A percentile compares a stretch with the other conserved stretches of the same genome.
These are phyloP conservation scores for Trichosporon sp. DNA, from an alignment of 1,284 basidiomycete genomes.

Conservation along the genomic window DNA sequence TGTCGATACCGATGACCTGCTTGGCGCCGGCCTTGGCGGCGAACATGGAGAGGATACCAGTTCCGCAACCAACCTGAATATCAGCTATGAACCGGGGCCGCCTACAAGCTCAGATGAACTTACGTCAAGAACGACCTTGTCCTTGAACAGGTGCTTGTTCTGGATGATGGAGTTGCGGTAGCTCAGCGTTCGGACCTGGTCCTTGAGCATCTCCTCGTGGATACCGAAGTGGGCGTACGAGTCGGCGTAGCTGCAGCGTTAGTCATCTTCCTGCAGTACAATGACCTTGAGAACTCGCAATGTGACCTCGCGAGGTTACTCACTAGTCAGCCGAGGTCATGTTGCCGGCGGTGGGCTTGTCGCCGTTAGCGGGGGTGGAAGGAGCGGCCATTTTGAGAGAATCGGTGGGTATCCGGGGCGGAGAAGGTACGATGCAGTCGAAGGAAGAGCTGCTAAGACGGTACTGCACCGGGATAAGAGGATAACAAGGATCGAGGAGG, in stretches of 20 bases:
- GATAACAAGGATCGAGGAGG: neutral
- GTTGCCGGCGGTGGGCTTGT: conserved; percentile 37
- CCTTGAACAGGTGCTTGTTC: conserved; percentile 94
- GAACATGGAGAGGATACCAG: conserved; percentile 98
- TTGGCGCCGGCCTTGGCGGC: conserved; percentile 96
- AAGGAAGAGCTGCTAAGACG: neutral
- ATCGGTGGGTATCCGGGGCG: neutral
- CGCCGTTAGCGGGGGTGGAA: conserved; percentile 34
- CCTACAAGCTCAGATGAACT: conserved; percentile 27
- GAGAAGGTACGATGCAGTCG: neutral
- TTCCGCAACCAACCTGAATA: conserved; percentile 78
- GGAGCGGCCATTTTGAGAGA: conserved; percentile 20
- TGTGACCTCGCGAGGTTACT: conserved; percentile 16
- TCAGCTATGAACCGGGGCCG: neutral
- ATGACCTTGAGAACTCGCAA: neutral
- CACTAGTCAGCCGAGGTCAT: conserved; percentile 49
- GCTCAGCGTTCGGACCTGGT: conserved; percentile 87
- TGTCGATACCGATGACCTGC: conserved; percentile 97
- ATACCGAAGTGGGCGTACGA: conserved; percentile 72
- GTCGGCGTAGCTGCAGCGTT: conserved; percentile 78
- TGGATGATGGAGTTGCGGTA: conserved; percentile 94
- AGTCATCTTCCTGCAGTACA: neutral
- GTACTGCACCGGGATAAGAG: neutral
- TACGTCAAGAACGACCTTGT: conserved; percentile 89
- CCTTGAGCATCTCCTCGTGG: conserved; percentile 99